Percentiles rank a stretch among this genome's conserved stretches.
These are phyloP conservation scores for Heterobasidion irregulare DNA, from an alignment of 1,284 basidiomycete species.

Conservation along the genomic window DNA sequence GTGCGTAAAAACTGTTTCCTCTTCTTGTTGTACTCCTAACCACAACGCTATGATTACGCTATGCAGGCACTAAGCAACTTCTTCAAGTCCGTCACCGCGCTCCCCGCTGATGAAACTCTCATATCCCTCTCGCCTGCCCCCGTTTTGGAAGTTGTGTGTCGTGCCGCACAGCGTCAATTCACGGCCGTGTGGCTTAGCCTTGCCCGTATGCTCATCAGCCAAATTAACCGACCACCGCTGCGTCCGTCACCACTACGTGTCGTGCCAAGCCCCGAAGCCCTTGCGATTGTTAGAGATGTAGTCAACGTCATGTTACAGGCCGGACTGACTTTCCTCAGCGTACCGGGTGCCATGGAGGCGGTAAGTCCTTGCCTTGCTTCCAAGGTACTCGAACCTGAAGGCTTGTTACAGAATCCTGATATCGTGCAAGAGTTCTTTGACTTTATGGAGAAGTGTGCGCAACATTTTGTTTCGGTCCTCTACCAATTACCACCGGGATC, in stretches of 20 bases:
- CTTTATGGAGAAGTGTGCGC: conserved; percentile 67
- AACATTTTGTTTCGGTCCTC: conserved; percentile 66
- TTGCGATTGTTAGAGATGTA: conserved; percentile 40
- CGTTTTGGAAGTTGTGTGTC: conserved; percentile 69
- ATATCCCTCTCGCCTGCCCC: conserved; percentile 75
- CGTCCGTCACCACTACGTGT: conserved; percentile 33
- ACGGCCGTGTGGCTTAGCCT: conserved; percentile 81
- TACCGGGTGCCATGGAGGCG: conserved; percentile 59
- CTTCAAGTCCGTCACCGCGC: conserved; percentile 73
- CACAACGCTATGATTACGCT: conserved; percentile 2
- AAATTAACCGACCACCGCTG: conserved; percentile 67
- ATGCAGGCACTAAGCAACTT: conserved; percentile 67
- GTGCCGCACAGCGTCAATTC: conserved; percentile 64
- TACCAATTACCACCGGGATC: conserved; percentile 59
- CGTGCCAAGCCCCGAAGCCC: conserved; percentile 30
- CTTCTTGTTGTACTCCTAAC: not conserved
- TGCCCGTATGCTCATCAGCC: conserved; percentile 68
- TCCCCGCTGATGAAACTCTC: conserved; percentile 66
- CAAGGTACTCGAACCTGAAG: not conserved
- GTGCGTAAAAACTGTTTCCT: conserved; percentile 33
- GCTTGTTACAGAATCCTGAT: conserved; percentile 65
- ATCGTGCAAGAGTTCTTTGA: conserved; percentile 84
- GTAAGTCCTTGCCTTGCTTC: conserved; percentile 31
- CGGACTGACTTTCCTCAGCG: conserved; percentile 47
- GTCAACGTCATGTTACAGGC: conserved; percentile 55